Percentiles rank a stretch among this genome's conserved stretches.
phyloP scores from a whole-genome alignment of 495 filamentous ascomycete species.

The Penicillium coprophilum region DNA sequence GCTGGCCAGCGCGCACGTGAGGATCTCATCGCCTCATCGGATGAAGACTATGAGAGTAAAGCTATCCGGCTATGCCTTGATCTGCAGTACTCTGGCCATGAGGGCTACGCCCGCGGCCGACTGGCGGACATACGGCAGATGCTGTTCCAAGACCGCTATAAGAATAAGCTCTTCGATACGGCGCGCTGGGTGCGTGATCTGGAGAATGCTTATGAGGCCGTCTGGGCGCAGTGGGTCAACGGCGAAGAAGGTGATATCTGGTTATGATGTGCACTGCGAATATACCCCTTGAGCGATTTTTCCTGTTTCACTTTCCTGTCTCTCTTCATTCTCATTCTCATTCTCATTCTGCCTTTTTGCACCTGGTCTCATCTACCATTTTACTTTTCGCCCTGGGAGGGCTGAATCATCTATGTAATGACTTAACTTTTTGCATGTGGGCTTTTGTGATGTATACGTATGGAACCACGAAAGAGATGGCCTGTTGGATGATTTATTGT shows the following conservation, averaged over 20 bases:
- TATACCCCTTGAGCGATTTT: conserved; percentile 42
- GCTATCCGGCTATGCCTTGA: conserved; percentile 71
- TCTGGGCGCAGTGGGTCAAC: conserved; percentile 84
- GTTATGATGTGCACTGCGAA: conserved; percentile 48
- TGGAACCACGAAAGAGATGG: conserved; percentile 1
- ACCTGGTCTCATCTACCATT: neutral
- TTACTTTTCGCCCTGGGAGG: neutral
- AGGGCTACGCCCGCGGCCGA: conserved; percentile 62
- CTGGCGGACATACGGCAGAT: conserved; percentile 74
- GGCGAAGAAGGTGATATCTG: conserved; percentile 91
- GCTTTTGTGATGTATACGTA: conserved; percentile 7
- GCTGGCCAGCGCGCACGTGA: conserved; percentile 65
- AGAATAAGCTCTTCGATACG: conserved; percentile 87
- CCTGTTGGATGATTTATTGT: conserved; percentile 2
- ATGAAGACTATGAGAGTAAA: conserved; percentile 81
- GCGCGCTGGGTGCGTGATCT: conserved; percentile 88
- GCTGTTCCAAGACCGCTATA: conserved; percentile 79
- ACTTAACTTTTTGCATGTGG: conserved; percentile 3
- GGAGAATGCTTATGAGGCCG: conserved; percentile 82
- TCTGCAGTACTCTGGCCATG: conserved; percentile 58
- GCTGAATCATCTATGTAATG: conserved; percentile 7
- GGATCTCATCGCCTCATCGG: conserved; percentile 72
- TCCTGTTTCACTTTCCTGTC: conserved; percentile 20
- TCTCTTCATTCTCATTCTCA: neutral
- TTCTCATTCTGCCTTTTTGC: neutral